Percentiles rank a stretch among this genome's conserved stretches.
Conservation (phyloP, 75 land plant species). For the Chamaecyparis obtusa region DNA sequence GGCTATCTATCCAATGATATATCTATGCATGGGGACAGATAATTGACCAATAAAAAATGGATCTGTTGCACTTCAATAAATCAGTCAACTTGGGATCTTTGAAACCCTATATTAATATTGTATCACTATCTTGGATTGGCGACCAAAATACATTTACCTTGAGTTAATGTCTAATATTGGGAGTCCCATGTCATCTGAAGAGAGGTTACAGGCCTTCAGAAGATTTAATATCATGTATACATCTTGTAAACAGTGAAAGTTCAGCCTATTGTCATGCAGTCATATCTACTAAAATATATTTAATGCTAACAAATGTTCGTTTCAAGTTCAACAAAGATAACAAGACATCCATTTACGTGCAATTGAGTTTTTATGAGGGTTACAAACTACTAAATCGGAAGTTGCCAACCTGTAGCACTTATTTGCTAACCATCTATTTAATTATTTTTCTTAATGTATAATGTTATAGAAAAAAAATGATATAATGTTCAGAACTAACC, state of each 20-base stretch:
- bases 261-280: neutral
- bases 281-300: neutral
- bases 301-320: neutral
- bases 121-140: neutral
- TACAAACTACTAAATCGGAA: neutral
- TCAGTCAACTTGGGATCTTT: neutral
- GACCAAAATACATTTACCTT: neutral
- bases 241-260: neutral
- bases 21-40: neutral
- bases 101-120: neutral
- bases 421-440: no score
- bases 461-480: no score
- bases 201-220: neutral
- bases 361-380: neutral
- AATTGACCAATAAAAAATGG: neutral
- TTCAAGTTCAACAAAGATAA: neutral
- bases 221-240: neutral
- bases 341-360: neutral
- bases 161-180: neutral
- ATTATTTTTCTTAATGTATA: no score
- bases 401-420: neutral
- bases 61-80: neutral
- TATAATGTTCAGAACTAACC: no score
- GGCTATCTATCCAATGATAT: neutral
- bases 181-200: neutral